A percentile compares a stretch with the other conserved stretches of the same genome.
Conservation (phyloP, 352 stramenopile genomes). For the Pythium aristosporum region DNA sequence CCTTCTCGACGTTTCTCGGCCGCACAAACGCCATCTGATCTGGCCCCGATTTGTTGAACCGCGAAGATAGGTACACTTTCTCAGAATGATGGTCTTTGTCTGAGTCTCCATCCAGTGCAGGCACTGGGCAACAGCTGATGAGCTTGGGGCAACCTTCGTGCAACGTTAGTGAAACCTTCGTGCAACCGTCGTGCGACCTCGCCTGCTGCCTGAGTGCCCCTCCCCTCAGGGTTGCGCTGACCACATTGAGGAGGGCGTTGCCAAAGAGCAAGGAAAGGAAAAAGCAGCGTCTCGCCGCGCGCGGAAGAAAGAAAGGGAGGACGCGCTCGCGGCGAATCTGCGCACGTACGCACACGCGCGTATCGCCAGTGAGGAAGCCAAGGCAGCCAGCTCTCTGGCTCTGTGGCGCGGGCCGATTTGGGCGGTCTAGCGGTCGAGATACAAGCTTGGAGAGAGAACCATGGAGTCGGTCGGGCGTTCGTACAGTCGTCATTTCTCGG, state of each 20-base stretch:
- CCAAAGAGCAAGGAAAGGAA: slow-evolving; percentile 13
- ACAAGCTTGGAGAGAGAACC: background rate
- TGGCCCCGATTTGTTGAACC: background rate
- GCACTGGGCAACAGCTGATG: background rate
- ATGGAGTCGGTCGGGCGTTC: slow-evolving; percentile 29
- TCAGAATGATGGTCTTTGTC: slow-evolving; percentile 11
- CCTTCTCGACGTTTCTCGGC: slow-evolving; percentile 49
- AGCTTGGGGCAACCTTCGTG: slow-evolving; percentile 14
- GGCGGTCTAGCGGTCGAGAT: slow-evolving; percentile 1
- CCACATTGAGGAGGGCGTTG: slow-evolving; percentile 20
- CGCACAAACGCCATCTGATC: slow-evolving; percentile 6
- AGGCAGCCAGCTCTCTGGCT: slow-evolving; percentile 1
- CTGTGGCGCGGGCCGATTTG: background rate
- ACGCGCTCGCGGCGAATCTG: background rate
- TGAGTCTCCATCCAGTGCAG: slow-evolving; percentile 12
- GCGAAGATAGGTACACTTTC: slow-evolving; percentile 9
- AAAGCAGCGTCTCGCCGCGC: background rate
- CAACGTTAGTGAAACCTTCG: slow-evolving; percentile 26
- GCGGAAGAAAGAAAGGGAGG: slow-evolving; percentile 14
- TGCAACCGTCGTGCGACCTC: slow-evolving; percentile 16
- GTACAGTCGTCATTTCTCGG: slow-evolving; percentile 30
- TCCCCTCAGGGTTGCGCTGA: slow-evolving; percentile 16
- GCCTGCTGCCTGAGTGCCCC: slow-evolving; percentile 4
- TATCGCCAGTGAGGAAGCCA: background rate
- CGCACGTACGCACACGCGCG: slow-evolving; percentile 1